phyloP scores from a whole-genome alignment of 2,329 filamentous ascomycete species.

The Fusarium chaquense region DNA sequence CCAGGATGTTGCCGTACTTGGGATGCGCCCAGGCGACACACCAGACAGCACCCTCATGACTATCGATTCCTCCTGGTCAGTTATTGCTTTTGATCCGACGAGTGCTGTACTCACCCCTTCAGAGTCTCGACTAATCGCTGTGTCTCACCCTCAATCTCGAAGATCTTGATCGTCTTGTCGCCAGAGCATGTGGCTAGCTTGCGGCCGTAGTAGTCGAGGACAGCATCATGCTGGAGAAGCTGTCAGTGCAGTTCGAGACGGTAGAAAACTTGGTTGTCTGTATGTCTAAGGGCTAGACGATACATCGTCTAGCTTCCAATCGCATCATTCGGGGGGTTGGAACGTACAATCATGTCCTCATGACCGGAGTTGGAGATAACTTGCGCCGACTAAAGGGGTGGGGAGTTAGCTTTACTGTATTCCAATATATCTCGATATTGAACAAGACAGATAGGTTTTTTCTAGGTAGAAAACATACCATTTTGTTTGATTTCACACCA shows the following conservation, averaged over 20 bases:
- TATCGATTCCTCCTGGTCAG: conserved; percentile 54
- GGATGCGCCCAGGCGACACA: conserved; percentile 98
- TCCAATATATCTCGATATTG: neutral
- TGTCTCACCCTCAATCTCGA: conserved; percentile 93
- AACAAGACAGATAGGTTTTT: neutral
- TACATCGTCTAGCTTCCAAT: conserved; percentile 16
- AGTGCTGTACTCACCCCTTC: conserved; percentile 76
- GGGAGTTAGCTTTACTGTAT: conserved; percentile 46
- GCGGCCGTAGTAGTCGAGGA: conserved; percentile 97
- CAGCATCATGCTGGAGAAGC: conserved; percentile 84
- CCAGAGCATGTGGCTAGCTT: conserved; percentile 97
- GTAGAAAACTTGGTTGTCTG: neutral
- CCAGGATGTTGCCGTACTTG: conserved; percentile 98
- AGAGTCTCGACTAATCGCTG: conserved; percentile 92
- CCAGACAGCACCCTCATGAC: conserved; percentile 98
- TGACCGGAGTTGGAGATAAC: conserved; percentile 69
- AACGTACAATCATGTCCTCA: conserved; percentile 99
- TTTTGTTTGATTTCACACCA: conserved; percentile 38
- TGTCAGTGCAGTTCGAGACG: conserved; percentile 38
- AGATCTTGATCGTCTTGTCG: conserved; percentile 99
- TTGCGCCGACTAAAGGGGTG: conserved; percentile 55
- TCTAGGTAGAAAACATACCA: conserved; percentile 39
- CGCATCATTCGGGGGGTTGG: conserved; percentile 5
- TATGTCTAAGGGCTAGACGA: conserved; percentile 5
- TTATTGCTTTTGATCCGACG: neutral